Conservation (phyloP, 2,329 filamentous ascomycete species). For the Anisogramma anomala region DNA sequence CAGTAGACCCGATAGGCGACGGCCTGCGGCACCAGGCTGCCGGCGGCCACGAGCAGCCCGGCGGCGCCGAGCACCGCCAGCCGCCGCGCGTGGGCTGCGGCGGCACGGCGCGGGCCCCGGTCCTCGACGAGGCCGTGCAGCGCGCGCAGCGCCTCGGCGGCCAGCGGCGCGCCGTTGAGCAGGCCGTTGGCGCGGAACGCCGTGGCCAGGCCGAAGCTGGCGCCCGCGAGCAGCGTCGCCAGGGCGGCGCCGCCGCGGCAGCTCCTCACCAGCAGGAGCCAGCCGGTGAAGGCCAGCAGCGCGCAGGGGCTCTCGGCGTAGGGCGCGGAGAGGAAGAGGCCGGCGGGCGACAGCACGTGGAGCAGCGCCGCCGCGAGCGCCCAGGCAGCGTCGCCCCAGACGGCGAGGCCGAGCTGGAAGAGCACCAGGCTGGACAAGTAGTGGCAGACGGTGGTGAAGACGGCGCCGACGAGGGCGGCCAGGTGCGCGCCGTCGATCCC, state of each 20-base stretch:
- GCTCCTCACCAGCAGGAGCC: constrained; percentile 52
- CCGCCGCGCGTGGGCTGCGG: constrained; percentile 33
- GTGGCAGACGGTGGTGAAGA: constrained; percentile 63
- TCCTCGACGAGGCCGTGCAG: constrained; percentile 28
- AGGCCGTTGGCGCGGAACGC: constrained; percentile 77
- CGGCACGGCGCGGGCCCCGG: constrained; percentile 24
- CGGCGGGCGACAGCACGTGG: constrained; percentile 77
- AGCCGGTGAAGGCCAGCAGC: constrained; percentile 62
- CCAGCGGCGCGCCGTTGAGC: constrained; percentile 66
- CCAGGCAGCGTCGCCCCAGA: constrained; percentile 42
- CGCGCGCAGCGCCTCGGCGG: constrained; percentile 41
- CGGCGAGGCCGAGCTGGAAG: constrained; percentile 49
- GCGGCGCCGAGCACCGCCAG: constrained; percentile 50
- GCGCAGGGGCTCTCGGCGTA: constrained; percentile 76
- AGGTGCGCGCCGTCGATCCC: constrained; percentile 11
- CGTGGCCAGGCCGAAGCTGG: constrained; percentile 60
- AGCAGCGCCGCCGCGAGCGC: constrained; percentile 60
- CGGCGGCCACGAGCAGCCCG: constrained; percentile 55
- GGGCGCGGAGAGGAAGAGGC: constrained; percentile 78
- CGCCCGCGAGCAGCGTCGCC: constrained; percentile 51
- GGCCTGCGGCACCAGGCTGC: constrained; percentile 60
- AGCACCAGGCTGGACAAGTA: constrained; percentile 62
- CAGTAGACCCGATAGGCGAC: constrained; percentile 68
- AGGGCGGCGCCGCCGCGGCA: constrained; percentile 34
- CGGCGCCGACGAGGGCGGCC: constrained; percentile 46